A percentile compares a stretch with the other conserved stretches of the same genome.
These are phyloP conservation scores for Basidioascus undulatus DNA, from an alignment of 768 basidiomycete genomes.

Conservation along the genomic window DNA sequence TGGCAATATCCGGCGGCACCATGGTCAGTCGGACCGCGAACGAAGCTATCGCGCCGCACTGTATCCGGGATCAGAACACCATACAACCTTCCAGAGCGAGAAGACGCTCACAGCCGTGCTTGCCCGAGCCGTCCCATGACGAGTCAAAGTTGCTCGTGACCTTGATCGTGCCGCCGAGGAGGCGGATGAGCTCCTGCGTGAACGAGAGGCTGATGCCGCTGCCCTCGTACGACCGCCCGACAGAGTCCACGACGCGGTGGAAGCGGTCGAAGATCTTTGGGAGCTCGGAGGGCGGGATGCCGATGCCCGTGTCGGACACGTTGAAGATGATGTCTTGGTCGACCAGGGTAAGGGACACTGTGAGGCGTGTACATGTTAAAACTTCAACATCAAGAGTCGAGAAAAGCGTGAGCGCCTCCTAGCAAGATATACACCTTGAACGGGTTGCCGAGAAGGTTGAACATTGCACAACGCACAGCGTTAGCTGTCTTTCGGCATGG, in stretches of 20 bases:
- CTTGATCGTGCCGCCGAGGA: conserved; percentile 8
- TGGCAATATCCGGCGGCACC: too few species aligned
- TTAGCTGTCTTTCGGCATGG: too few species aligned
- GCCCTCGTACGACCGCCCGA: conserved; percentile 3
- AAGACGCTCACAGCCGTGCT: background rate
- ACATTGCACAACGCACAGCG: too few species aligned
- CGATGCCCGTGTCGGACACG: conserved; percentile 8
- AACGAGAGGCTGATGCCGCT: conserved; percentile 8
- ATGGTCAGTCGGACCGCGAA: too few species aligned
- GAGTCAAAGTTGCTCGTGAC: conserved; percentile 7
- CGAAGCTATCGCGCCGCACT: too few species aligned
- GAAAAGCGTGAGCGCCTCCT: too few species aligned
- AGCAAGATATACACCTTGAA: too few species aligned
- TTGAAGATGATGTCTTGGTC: conserved; percentile 2
- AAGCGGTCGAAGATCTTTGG: conserved; percentile 10
- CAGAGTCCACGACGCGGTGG: conserved; percentile 8
- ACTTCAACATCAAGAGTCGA: too few species aligned
- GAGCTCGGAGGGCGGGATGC: conserved; percentile 6
- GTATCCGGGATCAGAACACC: too few species aligned
- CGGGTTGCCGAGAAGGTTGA: conserved; percentile 6
- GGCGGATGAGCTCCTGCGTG: conserved; percentile 9
- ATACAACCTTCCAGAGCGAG: background rate
- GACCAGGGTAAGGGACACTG: conserved; percentile 1
- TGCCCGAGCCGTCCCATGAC: conserved; percentile 6
- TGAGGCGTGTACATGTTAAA: conserved; percentile 3